These are phyloP conservation scores for Leccinum imitatum DNA, from an alignment of 768 basidiomycete genomes.

Conservation along the genomic window DNA sequence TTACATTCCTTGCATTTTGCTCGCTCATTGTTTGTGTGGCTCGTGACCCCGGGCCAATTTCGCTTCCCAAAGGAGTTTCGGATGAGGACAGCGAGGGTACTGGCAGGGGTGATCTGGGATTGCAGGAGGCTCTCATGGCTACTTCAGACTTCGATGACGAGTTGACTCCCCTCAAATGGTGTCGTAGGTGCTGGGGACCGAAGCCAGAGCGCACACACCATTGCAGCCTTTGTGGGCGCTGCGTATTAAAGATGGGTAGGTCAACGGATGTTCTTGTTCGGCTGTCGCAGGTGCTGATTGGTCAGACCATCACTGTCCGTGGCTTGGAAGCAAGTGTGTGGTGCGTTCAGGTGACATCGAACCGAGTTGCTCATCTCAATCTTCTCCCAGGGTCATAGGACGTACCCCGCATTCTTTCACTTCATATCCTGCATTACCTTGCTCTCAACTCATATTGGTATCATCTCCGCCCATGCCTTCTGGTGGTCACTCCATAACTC, in stretches of 20 bases:
- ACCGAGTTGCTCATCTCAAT: background rate
- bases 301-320: slow-evolving; percentile 84
- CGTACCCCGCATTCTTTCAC: slow-evolving; percentile 81
- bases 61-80: slow-evolving; percentile 19
- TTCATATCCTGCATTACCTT: slow-evolving; percentile 65
- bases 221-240: slow-evolving; percentile 70
- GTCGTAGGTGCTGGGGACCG: slow-evolving; percentile 73
- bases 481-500: slow-evolving; percentile 68
- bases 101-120: slow-evolving; percentile 43
- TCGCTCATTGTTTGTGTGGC: slow-evolving; percentile 72
- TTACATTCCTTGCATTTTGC: slow-evolving; percentile 68
- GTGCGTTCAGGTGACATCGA: slow-evolving; percentile 39
- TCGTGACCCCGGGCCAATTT: slow-evolving; percentile 72
- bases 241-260: slow-evolving; percentile 84
- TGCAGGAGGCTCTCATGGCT: slow-evolving; percentile 62
- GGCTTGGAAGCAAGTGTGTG: slow-evolving; percentile 76
- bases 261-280: slow-evolving; percentile 1
- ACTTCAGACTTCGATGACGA: slow-evolving; percentile 51
- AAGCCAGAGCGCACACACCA: slow-evolving; percentile 84
- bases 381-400: slow-evolving; percentile 66
- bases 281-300: slow-evolving; percentile 9
- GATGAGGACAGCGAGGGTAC: slow-evolving; percentile 31
- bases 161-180: slow-evolving; percentile 64
- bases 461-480: slow-evolving; percentile 52
- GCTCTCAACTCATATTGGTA: slow-evolving; percentile 59